Evolutionary conservation across 768 basidiomycete species (phyloP), one percentile per base, ranked within the genome.

Genomic region (Tulasnella sp.): DNA sequence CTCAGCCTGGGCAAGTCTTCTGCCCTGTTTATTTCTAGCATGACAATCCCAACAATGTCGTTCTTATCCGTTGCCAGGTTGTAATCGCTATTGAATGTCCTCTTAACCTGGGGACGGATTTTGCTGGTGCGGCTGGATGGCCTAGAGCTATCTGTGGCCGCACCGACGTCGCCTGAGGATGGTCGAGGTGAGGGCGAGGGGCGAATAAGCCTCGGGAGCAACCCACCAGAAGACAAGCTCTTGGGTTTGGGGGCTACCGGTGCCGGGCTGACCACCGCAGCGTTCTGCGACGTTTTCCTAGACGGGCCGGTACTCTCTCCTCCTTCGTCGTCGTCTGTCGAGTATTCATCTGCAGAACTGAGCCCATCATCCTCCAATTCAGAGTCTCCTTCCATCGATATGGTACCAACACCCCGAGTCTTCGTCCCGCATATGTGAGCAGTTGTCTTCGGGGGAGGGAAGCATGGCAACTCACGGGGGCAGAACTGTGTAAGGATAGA

Each of bases 1-100:
- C 82, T 85, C 61, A 92, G 73, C 68, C 78, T 78, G 0, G 96
- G 96, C 51, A 98, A 73, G 71, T 95, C 92, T 29, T 78, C 78
- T 24, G 91, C 95, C 11, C 81, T 75, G 61, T 83, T 76, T 61
- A 99, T 88, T 73, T 99, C 95, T 21, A 99, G 72, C 83, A 96
- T 88, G 38, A 97, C 94, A 60, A 98, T 92, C 0, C 95, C 95
- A 1, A 95, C 73, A 41, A 96, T 85, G 68, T 97, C 94, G 66
- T 90, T 84, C 3, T 74, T 77, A 15, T 38, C 15, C 0, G 82
- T 76, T 17, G 78, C 79, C 61, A 89, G 80, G 68, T 84, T 84
- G 69, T 75, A 85, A 21, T 74, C 76, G 23, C 62, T 68, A 3
- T 66, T 66, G 49, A 54, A 67, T 8, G 72, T 61, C 19, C 44